Base-by-base conservation (phyloP, 148 eudicot genomes). In the Dianthus caryophyllus region DNA sequence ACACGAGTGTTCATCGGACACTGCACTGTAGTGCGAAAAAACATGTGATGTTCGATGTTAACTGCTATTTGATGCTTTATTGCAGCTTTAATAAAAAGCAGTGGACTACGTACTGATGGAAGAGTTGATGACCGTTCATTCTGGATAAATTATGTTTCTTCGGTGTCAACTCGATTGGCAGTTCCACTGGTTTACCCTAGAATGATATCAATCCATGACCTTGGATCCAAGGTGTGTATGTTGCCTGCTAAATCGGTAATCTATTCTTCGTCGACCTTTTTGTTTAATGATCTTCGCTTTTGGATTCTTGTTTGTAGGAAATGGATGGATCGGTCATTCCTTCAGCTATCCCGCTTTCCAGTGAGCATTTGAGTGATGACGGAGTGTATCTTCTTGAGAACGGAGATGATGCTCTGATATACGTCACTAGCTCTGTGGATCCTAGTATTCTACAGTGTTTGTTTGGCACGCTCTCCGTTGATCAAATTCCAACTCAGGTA, bases 181-280 rank as follows among this genome's bases (percentile, higher is more conserved):
- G 83, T 94, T 55, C 98, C 98, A n/a, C 77, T 94, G 71, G 97
- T 94, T 59, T 94, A 86, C 80, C 98, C 98, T 44, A 85, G 98
- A 73, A 80, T 94, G 97, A 79, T 90, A 60, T 75, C 90, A 53
- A 70, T 94, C 75, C 96, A 94, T 76, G 92, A 94, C 72, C 90
- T 94, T 69, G 82, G 69, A 67, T 73, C 84, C n/a, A 84, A 82
- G 96, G 98, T 94, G 76, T 62, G 65, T 20, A 46, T 36, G 3
- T 25, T 17, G 36, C 44, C 25, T 67, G 38, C 65, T 47, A 16
- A 38, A 9, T 73, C 20, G 2, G 2, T 50, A 21, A 18, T 11
- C 10, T 20, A 39, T 21, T 38, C 21, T 15, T 36, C 15, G 13
- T 38, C 7, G 31, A 63, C 18, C 51, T 63, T 58, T n/a, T 7